Evolutionary conservation across 1,284 basidiomycete species (phyloP), one percentile per base, ranked within the genome.

Genomic region (Leccinum subspadiceum): DNA sequence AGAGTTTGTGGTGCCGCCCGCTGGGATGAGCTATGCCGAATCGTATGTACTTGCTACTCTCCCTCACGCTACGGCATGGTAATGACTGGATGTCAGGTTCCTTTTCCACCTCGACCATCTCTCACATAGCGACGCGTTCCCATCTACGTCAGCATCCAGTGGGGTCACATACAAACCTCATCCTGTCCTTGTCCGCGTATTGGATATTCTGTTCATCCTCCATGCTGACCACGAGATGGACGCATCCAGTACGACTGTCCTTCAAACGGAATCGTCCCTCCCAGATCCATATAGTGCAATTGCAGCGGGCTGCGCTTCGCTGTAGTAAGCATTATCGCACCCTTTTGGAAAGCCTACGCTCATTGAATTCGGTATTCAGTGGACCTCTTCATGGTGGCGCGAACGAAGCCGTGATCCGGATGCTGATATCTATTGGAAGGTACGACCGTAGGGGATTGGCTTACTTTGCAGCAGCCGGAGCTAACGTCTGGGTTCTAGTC

Each of bases 211-310:
- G 24, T 95, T 95, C 79, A 79, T 95, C 60, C 77, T 94, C 22
- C 93, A 95, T 68, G 93, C 93, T 0, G 93, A 95, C 70, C 92
- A 94, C 69, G 92, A 94, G 69, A 76, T 94, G 65, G 95, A 95
- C 65, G 91, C 90, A 20, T 89, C 86, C 4, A 85, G 89, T 51
- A 93, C 92, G 2, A 92, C 92, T 0, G 89, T 92, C 20, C 77
- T 94, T 56, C 93, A 94, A 69, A 92, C 90, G 0, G 92, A 84
- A n/a, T 92, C 89, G 63, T 92, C 92, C 5, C 79, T 95, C 26
- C 92, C 93, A 2, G 92, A 94, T 67, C 93, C 93, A 0, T 95
- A 90, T 72, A 90, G 87, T 57, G 93, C 92, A 4, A 84, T 95
- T 57, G 85, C 92, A 82, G 89, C 92, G 49, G 92, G 90, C 7